Base-by-base conservation (phyloP, 805 yeast species). In the Saccharomycopsis sp. region DNA sequence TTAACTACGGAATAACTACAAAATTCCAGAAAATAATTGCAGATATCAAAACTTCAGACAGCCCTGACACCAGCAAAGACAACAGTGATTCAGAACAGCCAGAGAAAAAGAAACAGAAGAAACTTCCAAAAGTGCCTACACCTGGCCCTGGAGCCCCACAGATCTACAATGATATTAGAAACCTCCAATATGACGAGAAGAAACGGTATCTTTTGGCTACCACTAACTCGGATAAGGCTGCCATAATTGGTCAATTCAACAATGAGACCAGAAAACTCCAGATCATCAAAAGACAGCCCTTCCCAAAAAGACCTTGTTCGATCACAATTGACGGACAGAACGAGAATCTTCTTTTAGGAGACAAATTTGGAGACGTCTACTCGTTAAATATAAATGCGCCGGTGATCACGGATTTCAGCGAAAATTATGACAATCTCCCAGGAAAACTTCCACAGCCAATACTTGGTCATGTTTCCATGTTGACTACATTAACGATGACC, bases 291-390 rank as follows among this genome's bases (percentile, higher is more conserved):
- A 82, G 93, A 66, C 93, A 90, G 68, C 79, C 81, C 3, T 86
- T 89, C 67, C 91, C 97, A 42, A 93, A 93, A 71, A 84, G 98
- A 71, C 98, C 98, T n/a, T 86, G 90, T 64, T 85, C 97, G 1
- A 76, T 91, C 19, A 76, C 89, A 5, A 72, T 84, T 0, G 78
- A 86, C 38, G 72, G 72, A 41, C 81, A 81, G 58, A 82, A 80
- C 60, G 63, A 67, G 5, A 72, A 73, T 14, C 71, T 92, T 5
- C 70, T 90, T 2, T 79, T 92, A 23, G 97, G 96, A 20, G 99
- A 94, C 70, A 94, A 94, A 74, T 94, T 93, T 69, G 99, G 99
- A 53, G 99, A 94, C 72, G 97, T 91, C 3, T 94, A 89, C 69
- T 70, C 78, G 1, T 75, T 89, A 44, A 73, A 78, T 1, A 72